Conservation (phyloP, 78 protist species). For the Cavenderia fasciculata region DNA sequence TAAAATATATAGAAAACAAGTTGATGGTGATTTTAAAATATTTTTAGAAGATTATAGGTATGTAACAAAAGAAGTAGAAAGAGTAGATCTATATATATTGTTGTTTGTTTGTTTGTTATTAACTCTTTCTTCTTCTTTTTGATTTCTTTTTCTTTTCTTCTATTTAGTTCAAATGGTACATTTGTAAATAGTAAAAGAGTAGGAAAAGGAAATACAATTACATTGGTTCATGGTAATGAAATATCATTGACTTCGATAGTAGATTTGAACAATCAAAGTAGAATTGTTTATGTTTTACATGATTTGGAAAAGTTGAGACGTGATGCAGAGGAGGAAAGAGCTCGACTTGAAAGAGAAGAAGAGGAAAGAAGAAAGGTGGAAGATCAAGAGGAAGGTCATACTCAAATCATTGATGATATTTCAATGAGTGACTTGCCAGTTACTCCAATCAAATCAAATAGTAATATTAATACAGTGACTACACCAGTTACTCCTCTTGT, state of each 20-base stretch:
- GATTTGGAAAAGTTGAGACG: slow-evolving; percentile 29
- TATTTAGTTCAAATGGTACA: slow-evolving; percentile 50
- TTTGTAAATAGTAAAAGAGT: slow-evolving; percentile 49
- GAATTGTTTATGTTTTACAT: slow-evolving; percentile 36
- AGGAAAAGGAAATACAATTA: slow-evolving; percentile 22
- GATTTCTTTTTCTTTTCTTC: not conserved
- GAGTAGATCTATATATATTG: too few species aligned
- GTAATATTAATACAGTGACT: too few species aligned
- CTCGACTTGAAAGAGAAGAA: not conserved
- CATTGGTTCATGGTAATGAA: slow-evolving; percentile 59
- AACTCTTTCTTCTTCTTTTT: not conserved
- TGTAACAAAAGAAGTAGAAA: too few species aligned
- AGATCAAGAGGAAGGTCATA: slow-evolving; percentile 15
- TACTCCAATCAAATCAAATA: not conserved
- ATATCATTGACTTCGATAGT: slow-evolving; percentile 24
- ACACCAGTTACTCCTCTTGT: too few species aligned
- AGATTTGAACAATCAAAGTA: not conserved
- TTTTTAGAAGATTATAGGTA: slow-evolving; percentile 58
- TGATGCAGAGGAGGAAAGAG: not conserved
- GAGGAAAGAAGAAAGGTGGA: not conserved
- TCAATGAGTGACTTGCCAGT: not conserved
- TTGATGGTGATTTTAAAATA: slow-evolving; percentile 11
- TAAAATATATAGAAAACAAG: slow-evolving; percentile 26
- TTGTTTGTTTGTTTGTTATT: not conserved
- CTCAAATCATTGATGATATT: slow-evolving; percentile 11